phyloP scores from a whole-genome alignment of 2,329 filamentous ascomycete genomes.

The Helotiales sp. region DNA sequence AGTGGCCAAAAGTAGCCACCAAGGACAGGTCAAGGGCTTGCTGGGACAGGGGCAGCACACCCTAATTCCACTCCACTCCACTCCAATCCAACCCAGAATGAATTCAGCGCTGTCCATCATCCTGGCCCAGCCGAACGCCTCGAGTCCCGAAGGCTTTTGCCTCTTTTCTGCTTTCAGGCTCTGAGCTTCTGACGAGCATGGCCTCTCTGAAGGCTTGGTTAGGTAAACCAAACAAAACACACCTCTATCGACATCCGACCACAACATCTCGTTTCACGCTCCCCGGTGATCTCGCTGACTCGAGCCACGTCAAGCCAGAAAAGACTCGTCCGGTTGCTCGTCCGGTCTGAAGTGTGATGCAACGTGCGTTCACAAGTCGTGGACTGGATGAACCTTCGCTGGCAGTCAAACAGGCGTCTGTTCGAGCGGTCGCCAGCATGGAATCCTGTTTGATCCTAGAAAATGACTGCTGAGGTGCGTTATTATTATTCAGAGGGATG shows the following conservation, averaged over 20 bases:
- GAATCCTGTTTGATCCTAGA: neutral
- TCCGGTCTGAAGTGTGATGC: neutral
- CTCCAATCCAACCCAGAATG: slow-evolving; percentile 14
- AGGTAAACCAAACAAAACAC: slow-evolving; percentile 1
- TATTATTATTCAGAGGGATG: neutral
- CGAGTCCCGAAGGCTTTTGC: neutral
- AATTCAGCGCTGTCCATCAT: slow-evolving; percentile 4
- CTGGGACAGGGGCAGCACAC: slow-evolving; percentile 23
- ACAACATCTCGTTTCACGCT: slow-evolving; percentile 7
- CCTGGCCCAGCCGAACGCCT: slow-evolving; percentile 3
- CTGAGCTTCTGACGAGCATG: neutral
- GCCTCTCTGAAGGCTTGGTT: neutral
- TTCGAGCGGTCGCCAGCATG: slow-evolving; percentile 4
- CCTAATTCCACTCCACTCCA: slow-evolving; percentile 5
- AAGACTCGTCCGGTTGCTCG: neutral
- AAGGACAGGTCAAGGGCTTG: slow-evolving; percentile 13
- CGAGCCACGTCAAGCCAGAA: slow-evolving; percentile 10
- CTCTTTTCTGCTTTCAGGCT: slow-evolving; percentile 3
- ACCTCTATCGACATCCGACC: slow-evolving; percentile 5
- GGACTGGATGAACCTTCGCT: neutral
- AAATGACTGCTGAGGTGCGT: neutral
- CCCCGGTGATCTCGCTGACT: slow-evolving; percentile 4
- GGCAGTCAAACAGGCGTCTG: slow-evolving; percentile 3
- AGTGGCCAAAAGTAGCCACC: slow-evolving; percentile 22
- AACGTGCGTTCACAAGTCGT: neutral